Evolutionary conservation across 495 filamentous ascomycete genomes (phyloP), one percentile per base, ranked within the genome.

Genomic region (Peziza echinospora): DNA sequence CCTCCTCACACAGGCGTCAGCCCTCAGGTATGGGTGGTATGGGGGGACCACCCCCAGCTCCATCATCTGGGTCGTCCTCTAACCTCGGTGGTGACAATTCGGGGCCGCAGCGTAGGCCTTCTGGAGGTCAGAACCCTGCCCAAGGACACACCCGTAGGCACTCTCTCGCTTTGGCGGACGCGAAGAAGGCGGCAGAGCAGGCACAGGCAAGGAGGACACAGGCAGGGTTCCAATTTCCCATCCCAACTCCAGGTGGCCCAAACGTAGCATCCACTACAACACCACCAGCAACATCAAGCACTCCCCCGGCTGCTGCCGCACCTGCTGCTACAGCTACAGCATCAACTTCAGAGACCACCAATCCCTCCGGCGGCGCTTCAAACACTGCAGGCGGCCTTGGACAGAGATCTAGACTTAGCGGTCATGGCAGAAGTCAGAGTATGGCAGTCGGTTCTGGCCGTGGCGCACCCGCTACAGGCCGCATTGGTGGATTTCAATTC

Each of bases 181-280:
- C 89, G 23, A 96, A 93, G 69, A 94, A 93, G 66, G 91, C 91
- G 24, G 89, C 89, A 40, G 89, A 97, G 60, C 62, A 93, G 17
- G 89, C 89, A 40, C 91, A 97, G 65, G 86, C 93, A 64, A 96
- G 94, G 65, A 73, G 87, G 57, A 89, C 84, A 22, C 86, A 86
- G 10, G 80, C 82, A 49, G 81, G 75, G 16, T 97, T 97, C 62
- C 91, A 96, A 61, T 97, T 97, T 61, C 91, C 89, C 43, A 72
- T 77, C 39, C 79, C 89, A 19, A 55, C 50, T 34, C 53, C 57
- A 9, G 63, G 69, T 23, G 63, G 65, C 9, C 69, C 73, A 8
- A 46, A 25, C n/a, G 34, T 52, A 6, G 37, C 48, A 11, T 21
- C 44, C 43, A n/a, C n/a, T n/a, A n/a, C n/a, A n/a, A 11, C 30